phyloP scores from a whole-genome alignment of 176 grass and related monocot species.

The Phoenix roebelenii region DNA sequence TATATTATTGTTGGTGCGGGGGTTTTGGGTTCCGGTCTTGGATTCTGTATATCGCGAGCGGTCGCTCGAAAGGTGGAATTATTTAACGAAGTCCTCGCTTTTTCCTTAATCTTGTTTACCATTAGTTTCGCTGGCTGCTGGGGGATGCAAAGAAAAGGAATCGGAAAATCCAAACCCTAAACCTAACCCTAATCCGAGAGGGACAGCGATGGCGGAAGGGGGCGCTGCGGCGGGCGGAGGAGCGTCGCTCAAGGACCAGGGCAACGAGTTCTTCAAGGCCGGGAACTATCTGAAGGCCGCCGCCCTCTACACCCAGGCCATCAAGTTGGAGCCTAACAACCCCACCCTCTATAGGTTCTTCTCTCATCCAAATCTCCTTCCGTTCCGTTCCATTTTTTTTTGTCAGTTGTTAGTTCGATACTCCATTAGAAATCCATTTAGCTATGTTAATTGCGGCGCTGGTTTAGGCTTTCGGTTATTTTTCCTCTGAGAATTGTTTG shows the following conservation, averaged over 20 bases:
- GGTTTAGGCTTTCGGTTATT: no score
- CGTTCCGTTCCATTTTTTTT: background rate
- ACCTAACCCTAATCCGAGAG: background rate
- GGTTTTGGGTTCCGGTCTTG: no score
- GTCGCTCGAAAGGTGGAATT: no score
- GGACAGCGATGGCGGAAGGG: slow-evolving; percentile 10
- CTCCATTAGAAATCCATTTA: no score
- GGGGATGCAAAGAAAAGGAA: no score
- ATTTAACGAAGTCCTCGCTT: no score
- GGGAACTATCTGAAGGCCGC: slow-evolving; percentile 89
- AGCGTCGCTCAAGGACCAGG: slow-evolving; percentile 71
- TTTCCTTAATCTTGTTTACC: no score
- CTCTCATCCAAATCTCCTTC: background rate
- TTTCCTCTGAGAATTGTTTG: no score
- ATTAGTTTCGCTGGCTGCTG: no score
- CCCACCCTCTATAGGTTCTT: slow-evolving; percentile 71
- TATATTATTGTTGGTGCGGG: no score
- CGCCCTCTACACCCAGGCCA: slow-evolving; percentile 88
- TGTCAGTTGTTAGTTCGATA: background rate
- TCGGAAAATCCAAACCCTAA: background rate
- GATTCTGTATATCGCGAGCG: no score
- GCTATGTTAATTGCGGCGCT: no score
- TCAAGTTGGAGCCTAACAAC: slow-evolving; percentile 83
- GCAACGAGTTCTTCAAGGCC: slow-evolving; percentile 88
- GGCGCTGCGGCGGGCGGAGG: slow-evolving; percentile 7